Percentiles rank a stretch among this genome's conserved stretches.
phyloP scores from a whole-genome alignment of 495 filamentous ascomycete genomes.

The Durotheca rogersii region DNA sequence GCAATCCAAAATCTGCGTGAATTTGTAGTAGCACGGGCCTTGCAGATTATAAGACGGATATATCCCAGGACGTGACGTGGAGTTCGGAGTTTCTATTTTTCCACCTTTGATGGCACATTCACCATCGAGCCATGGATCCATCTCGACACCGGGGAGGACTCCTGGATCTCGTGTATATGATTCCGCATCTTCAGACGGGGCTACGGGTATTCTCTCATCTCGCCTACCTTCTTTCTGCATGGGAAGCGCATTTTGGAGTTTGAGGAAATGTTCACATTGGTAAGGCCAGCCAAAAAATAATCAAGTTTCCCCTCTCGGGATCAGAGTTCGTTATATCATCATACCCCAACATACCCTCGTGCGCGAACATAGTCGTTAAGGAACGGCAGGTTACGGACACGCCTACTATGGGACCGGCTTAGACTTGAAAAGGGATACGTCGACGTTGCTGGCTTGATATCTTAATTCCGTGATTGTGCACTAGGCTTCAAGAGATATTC shows the following conservation, averaged over 20 bases:
- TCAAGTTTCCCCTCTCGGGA: conserved; percentile 2
- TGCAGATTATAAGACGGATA: conserved; percentile 12
- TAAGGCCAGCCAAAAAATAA: conserved; percentile 4
- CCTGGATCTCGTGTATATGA: conserved; percentile 16
- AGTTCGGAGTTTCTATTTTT: conserved; percentile 25
- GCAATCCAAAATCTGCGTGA: conserved; percentile 10
- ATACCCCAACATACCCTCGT: conserved; percentile 4
- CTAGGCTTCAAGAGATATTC: conserved; percentile 5
- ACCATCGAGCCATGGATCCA: no score
- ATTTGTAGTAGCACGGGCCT: conserved; percentile 10
- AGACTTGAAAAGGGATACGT: conserved; percentile 6
- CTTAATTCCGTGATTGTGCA: not conserved
- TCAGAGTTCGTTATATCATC: conserved; percentile 5
- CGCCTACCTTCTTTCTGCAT: conserved; percentile 16
- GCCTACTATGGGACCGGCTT: conserved; percentile 5
- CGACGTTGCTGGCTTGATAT: conserved; percentile 1
- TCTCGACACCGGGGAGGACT: conserved; percentile 15
- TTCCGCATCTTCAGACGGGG: conserved; percentile 4
- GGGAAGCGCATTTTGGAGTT: conserved; percentile 13
- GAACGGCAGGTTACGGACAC: not conserved
- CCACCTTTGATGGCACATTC: conserved; percentile 4
- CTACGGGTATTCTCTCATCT: conserved; percentile 7
- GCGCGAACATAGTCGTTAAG: conserved; percentile 9
- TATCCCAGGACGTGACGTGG: conserved; percentile 13
- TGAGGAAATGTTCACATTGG: conserved; percentile 3